These are phyloP conservation scores for Hypsizygus marmoreus DNA, from an alignment of 768 basidiomycete species.

Conservation along the genomic window DNA sequence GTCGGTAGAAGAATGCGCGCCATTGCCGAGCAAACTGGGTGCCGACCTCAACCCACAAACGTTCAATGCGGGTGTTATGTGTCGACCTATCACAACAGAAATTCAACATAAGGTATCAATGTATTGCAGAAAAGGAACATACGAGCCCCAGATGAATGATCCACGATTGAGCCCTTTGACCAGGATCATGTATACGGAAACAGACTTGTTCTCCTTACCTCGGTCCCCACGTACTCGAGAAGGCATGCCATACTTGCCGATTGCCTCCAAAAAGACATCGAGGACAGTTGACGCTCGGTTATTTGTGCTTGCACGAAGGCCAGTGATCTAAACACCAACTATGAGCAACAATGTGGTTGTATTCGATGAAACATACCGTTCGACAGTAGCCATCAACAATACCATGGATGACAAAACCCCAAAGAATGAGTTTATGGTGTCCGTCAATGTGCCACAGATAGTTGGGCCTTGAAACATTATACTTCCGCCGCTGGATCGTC, in stretches of 20 bases:
- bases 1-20: slow-evolving; percentile 40
- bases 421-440: slow-evolving; percentile 35
- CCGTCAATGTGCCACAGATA: slow-evolving; percentile 35
- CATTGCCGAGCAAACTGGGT: slow-evolving; percentile 39
- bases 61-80: slow-evolving; percentile 44
- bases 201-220: slow-evolving; percentile 35
- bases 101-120: not conserved
- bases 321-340: slow-evolving; percentile 20
- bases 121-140: too few relatives aligned
- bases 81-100: slow-evolving; percentile 34
- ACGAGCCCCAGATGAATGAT: slow-evolving; percentile 37
- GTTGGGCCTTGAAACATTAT: slow-evolving; percentile 22
- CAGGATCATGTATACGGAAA: slow-evolving; percentile 37
- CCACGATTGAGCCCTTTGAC: slow-evolving; percentile 27
- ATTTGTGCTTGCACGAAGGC: slow-evolving; percentile 25
- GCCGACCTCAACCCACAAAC: too few relatives aligned
- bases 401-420: slow-evolving; percentile 30
- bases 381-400: slow-evolving; percentile 24
- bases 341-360: too few relatives aligned
- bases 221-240: slow-evolving; percentile 33
- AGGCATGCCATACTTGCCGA: slow-evolving; percentile 25
- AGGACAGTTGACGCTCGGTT: slow-evolving; percentile 31
- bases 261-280: slow-evolving; percentile 22
- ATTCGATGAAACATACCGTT: slow-evolving; percentile 16
- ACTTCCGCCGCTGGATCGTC: slow-evolving; percentile 20